A percentile compares a stretch with the other conserved stretches of the same genome.
Evolutionary conservation across 768 basidiomycete genomes (phyloP).

Genomic region (Hygrophoropsis aurantiaca): DNA sequence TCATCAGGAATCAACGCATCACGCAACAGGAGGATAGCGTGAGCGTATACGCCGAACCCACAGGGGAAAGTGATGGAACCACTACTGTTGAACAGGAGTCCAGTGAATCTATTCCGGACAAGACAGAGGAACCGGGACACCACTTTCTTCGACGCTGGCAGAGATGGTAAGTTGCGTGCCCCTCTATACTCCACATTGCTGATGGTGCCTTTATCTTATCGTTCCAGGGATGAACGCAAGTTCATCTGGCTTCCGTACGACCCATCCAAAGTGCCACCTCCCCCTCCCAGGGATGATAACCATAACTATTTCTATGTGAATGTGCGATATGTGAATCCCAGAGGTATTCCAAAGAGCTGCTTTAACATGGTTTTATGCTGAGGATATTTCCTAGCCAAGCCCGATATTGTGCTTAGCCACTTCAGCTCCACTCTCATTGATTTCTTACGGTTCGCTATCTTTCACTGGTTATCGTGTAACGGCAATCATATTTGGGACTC

Average conservation of each 20-base stretch:
- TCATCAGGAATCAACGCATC: no score
- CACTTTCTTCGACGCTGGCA: conserved; percentile 7
- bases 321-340: conserved; percentile 1
- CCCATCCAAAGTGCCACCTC: conserved; percentile 8
- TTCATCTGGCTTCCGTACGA: conserved; percentile 17
- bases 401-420: conserved; percentile 12
- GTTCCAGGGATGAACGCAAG: not conserved
- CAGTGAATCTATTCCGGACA: not conserved
- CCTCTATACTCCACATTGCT: no score
- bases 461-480: no score
- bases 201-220: not conserved
- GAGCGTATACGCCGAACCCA: no score
- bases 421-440: conserved; percentile 18
- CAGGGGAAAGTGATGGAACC: no score
- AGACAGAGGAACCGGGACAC: conserved; percentile 3
- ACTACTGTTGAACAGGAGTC: no score
- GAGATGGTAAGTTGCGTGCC: not conserved
- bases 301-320: conserved; percentile 22
- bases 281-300: conserved; percentile 10
- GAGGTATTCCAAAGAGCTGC: not conserved
- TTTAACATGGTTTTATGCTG: not conserved
- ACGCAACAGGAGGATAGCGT: no score
- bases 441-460: conserved; percentile 13
- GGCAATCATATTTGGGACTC: not conserved
- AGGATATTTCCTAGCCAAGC: conserved; percentile 5